phyloP scores from a whole-genome alignment of 768 basidiomycete species.

The Serendipita vermifera region DNA sequence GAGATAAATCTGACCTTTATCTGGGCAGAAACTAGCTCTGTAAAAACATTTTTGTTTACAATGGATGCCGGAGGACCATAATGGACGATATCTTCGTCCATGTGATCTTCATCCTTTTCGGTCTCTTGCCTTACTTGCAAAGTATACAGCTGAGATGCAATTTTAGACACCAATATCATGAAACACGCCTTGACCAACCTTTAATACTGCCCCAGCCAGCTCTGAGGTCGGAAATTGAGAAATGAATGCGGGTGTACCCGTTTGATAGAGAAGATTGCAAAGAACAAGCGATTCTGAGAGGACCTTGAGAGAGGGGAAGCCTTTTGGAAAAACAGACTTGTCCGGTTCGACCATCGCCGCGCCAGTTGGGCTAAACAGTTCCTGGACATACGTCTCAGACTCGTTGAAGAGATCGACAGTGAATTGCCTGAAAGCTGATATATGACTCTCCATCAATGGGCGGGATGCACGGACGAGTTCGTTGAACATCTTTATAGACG shows the following conservation, averaged over 20 bases:
- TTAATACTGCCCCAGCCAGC: slow-evolving; percentile 50
- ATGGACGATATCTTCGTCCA: slow-evolving; percentile 72
- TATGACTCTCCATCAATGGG: slow-evolving; percentile 53
- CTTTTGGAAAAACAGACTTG: slow-evolving; percentile 44
- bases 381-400: slow-evolving; percentile 63
- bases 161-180: background rate
- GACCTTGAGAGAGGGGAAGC: slow-evolving; percentile 76
- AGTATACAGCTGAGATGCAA: slow-evolving; percentile 36
- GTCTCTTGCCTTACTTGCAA: slow-evolving; percentile 70
- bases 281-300: slow-evolving; percentile 88
- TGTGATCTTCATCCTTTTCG: slow-evolving; percentile 58
- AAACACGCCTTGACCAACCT: background rate
- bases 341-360: slow-evolving; percentile 44
- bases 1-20: slow-evolving; percentile 52
- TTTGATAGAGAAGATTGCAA: slow-evolving; percentile 80
- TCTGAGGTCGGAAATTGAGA: slow-evolving; percentile 53
- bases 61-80: slow-evolving; percentile 70
- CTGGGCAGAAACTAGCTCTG: slow-evolving; percentile 76
- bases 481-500: slow-evolving; percentile 81
- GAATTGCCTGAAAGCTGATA: slow-evolving; percentile 66
- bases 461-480: slow-evolving; percentile 76
- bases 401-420: slow-evolving; percentile 69
- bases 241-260: slow-evolving; percentile 51
- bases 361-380: slow-evolving; percentile 24
- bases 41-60: slow-evolving; percentile 57